Conservation (phyloP, 176 grass and related monocot genomes). For the Oryza glaberrima region DNA sequence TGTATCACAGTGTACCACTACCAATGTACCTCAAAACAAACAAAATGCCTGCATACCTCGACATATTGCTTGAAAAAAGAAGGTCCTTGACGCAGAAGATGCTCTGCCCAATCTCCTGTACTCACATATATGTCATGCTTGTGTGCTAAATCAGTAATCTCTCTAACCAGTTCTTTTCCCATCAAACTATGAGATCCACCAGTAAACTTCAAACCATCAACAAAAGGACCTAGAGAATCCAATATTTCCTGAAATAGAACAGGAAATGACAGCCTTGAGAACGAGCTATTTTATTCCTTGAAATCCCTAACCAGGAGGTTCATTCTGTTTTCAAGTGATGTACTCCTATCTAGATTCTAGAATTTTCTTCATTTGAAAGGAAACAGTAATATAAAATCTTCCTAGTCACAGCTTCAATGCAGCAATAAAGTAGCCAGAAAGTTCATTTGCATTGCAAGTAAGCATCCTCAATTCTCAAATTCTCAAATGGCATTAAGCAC, state of each 20-base stretch:
- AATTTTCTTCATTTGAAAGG: not conserved
- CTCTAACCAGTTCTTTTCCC: constrained; percentile 60
- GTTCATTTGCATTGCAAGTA: not conserved
- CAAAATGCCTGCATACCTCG: constrained; percentile 51
- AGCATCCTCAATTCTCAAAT: not conserved
- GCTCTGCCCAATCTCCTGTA: constrained; percentile 95
- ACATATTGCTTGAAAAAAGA: constrained; percentile 87
- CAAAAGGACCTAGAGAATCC: constrained; percentile 64
- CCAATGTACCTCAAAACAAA: not conserved
- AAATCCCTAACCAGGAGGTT: not conserved
- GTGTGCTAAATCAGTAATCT: constrained; percentile 84
- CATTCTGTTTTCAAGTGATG: not conserved
- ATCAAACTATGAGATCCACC: constrained; percentile 92
- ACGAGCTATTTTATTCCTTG: not conserved
- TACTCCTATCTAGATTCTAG: too few relatives aligned
- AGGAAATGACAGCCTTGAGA: not conserved
- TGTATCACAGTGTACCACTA: not conserved
- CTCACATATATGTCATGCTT: constrained; percentile 94
- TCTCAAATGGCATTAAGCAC: not conserved
- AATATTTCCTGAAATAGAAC: constrained; percentile 62
- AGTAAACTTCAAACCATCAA: constrained; percentile 88
- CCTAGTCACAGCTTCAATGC: not conserved
- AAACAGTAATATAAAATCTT: not conserved
- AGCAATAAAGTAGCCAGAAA: not conserved
- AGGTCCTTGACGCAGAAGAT: constrained; percentile 73